Conservation (phyloP, 345 rosid species). For the Theobroma cacao region DNA sequence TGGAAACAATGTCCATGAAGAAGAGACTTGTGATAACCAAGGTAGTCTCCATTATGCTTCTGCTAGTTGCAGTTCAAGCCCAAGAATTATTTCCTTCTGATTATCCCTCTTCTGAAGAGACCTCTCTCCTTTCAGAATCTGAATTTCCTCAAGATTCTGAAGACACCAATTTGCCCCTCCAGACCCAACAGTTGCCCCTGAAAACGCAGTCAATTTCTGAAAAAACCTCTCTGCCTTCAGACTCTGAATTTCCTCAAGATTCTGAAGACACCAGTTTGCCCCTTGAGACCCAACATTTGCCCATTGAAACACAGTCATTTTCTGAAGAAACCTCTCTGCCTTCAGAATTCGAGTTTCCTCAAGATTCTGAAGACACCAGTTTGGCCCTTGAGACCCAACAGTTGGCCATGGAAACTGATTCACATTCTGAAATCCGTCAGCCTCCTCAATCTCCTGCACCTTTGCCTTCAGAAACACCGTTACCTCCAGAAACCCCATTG, state of each 20-base stretch:
- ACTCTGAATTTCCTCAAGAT: background rate
- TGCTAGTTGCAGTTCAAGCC: background rate
- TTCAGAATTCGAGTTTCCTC: background rate
- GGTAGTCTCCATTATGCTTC: background rate
- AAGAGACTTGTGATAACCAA: background rate
- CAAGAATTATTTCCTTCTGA: background rate
- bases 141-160: background rate
- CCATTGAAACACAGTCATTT: too few relatives aligned
- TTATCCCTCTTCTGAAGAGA: background rate
- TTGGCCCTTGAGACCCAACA: background rate
- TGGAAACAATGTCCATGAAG: background rate
- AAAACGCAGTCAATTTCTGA: background rate
- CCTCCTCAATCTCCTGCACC: too few relatives aligned
- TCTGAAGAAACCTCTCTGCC: too few relatives aligned
- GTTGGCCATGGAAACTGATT: background rate
- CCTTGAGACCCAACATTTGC: too few relatives aligned
- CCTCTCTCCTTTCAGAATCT: background rate
- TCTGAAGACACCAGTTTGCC: background rate
- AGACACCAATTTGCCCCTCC: background rate
- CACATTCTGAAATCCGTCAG: too few relatives aligned
- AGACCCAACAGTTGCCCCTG: background rate
- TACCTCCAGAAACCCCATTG: too few relatives aligned
- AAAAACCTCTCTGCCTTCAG: background rate
- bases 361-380: background rate
- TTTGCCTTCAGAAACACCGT: too few relatives aligned